Conservation (phyloP, 306 rosid species). For the Datisca glomerata region DNA sequence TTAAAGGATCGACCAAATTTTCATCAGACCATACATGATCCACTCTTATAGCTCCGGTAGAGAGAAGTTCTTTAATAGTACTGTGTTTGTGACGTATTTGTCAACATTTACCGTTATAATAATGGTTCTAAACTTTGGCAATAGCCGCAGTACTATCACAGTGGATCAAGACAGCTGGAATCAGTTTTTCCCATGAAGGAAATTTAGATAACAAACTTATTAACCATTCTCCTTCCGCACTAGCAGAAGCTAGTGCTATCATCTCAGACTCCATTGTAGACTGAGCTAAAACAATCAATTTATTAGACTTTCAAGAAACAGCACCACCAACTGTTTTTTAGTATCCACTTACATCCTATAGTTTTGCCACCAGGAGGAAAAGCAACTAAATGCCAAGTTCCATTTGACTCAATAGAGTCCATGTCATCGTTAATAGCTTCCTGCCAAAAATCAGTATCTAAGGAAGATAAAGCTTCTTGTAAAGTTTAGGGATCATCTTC, state of each 20-base stretch:
- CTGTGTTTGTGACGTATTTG: background rate
- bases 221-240: background rate
- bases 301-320: background rate
- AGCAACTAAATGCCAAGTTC: no score
- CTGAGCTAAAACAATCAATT: background rate
- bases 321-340: background rate
- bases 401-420: constrained; percentile 3
- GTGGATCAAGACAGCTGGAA: background rate
- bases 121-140: background rate
- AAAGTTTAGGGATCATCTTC: background rate
- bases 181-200: background rate
- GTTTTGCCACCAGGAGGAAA: no score
- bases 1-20: background rate
- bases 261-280: no score
- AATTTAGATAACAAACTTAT: background rate
- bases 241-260: background rate
- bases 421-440: background rate
- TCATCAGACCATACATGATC: background rate
- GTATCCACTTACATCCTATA: no score
- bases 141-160: background rate
- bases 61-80: no score
- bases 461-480: constrained; percentile 1
- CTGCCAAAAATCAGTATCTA: background rate
- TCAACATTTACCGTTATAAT: background rate
- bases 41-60: background rate